These are phyloP conservation scores for Cytospora piceae DNA, from an alignment of 2,329 filamentous ascomycete species.

Conservation along the genomic window DNA sequence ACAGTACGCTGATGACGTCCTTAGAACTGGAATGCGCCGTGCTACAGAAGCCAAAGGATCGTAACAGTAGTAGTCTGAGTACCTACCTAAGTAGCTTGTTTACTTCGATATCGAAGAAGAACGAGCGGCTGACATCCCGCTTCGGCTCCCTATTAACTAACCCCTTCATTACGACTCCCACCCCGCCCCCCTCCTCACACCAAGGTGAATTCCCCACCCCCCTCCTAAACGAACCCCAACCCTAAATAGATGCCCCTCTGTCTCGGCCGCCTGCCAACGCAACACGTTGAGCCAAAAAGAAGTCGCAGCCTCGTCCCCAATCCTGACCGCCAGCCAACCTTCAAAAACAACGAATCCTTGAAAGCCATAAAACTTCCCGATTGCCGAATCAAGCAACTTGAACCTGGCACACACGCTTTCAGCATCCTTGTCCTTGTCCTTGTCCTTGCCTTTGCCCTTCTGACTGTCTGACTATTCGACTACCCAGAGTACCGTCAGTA, in stretches of 20 bases:
- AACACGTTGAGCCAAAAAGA: conserved; percentile 13
- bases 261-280: background rate
- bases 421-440: conserved; percentile 4
- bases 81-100: too few relatives aligned
- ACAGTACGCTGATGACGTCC: conserved; percentile 5
- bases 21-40: background rate
- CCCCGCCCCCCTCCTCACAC: background rate
- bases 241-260: background rate
- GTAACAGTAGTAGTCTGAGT: background rate
- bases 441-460: too few relatives aligned
- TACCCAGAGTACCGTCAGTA: background rate
- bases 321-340: conserved; percentile 20
- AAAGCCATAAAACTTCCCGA: background rate
- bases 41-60: background rate
- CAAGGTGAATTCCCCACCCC: background rate
- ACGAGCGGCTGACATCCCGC: too few relatives aligned
- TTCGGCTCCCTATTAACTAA: too few relatives aligned
- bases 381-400: conserved; percentile 18
- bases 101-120: too few relatives aligned
- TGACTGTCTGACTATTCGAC: background rate
- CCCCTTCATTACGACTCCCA: too few relatives aligned
- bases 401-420: background rate
- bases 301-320: conserved; percentile 21
- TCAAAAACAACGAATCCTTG: background rate
- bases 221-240: background rate